phyloP scores from a whole-genome alignment of 2,329 filamentous ascomycete genomes.

The Neonectria magnoliae region DNA sequence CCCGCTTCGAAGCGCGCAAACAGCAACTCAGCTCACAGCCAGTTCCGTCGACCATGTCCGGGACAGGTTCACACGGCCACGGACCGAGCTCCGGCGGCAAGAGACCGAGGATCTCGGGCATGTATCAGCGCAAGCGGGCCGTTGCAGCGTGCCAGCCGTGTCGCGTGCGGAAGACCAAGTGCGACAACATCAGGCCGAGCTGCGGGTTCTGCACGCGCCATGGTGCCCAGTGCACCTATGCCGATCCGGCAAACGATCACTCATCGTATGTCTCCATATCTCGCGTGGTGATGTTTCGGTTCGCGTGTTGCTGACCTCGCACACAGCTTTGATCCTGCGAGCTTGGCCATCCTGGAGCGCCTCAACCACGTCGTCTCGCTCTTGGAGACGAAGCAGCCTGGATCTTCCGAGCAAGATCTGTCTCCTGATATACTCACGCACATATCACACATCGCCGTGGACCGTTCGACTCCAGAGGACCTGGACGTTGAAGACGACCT shows the following conservation, averaged over 20 bases:
- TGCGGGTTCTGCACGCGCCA: conserved; percentile 24
- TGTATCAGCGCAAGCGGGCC: conserved; percentile 26
- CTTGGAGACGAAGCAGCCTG: conserved; percentile 1
- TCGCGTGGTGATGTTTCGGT: no score
- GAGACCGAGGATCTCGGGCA: conserved; percentile 12
- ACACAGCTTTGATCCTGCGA: conserved; percentile 20
- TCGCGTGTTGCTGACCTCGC: not conserved
- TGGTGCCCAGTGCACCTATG: conserved; percentile 23
- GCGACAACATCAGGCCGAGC: conserved; percentile 21
- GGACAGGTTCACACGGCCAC: not conserved
- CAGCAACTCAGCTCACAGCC: not conserved
- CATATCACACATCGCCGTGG: not conserved
- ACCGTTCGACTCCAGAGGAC: not conserved
- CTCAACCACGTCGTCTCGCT: conserved; percentile 21
- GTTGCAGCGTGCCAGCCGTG: conserved; percentile 24
- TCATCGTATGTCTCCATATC: conserved; percentile 16
- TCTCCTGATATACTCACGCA: not conserved
- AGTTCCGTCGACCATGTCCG: not conserved
- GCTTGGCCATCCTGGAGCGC: conserved; percentile 21
- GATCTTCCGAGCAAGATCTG: not conserved
- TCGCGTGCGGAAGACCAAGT: conserved; percentile 25
- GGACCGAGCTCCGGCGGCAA: conserved; percentile 6
- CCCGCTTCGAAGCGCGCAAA: not conserved
- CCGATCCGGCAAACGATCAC: conserved; percentile 16
- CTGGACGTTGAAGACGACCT: conserved; percentile 6